phyloP scores from a whole-genome alignment of 495 filamentous ascomycete genomes.

The Trichocladium uniseriatum region DNA sequence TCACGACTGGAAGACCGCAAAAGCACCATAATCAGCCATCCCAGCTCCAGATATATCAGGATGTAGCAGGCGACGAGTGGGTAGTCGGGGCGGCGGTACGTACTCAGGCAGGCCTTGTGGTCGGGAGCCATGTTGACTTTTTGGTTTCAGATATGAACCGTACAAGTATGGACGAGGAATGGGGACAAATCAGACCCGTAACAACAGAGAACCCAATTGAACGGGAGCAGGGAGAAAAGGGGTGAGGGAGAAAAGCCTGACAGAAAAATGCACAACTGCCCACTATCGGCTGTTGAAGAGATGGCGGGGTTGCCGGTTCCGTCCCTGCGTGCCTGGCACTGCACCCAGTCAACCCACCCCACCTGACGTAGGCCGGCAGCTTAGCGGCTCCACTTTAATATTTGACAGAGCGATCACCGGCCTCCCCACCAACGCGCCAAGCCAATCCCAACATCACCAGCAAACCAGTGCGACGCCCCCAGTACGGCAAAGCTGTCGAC shows the following conservation, averaged over 20 bases:
- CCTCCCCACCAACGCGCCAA: not conserved
- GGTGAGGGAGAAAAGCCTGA: constrained; percentile 23
- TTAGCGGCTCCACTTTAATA: not conserved
- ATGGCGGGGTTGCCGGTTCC: constrained; percentile 19
- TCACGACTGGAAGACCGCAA: constrained; percentile 61
- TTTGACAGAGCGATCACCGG: constrained; percentile 8
- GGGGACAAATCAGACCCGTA: constrained; percentile 9
- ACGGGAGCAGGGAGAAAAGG: not conserved
- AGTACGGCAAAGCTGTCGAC: no score
- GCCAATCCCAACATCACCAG: not conserved
- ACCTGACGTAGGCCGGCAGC: constrained; percentile 19
- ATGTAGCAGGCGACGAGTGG: constrained; percentile 36
- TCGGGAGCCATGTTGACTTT: constrained; percentile 60
- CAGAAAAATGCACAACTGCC: constrained; percentile 3
- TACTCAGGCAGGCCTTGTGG: constrained; percentile 91
- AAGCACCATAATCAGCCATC: constrained; percentile 44
- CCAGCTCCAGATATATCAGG: constrained; percentile 43
- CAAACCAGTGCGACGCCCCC: not conserved
- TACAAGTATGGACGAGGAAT: not conserved
- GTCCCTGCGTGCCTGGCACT: not conserved
- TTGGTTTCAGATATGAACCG: not conserved
- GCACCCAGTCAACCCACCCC: constrained; percentile 3
- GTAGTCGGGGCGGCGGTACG: constrained; percentile 40
- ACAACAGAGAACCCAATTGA: not conserved
- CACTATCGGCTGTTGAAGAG: constrained; percentile 4